phyloP scores from a whole-genome alignment of 2,329 filamentous ascomycete genomes.

The Teratosphaeria pseudoeucalypti region DNA sequence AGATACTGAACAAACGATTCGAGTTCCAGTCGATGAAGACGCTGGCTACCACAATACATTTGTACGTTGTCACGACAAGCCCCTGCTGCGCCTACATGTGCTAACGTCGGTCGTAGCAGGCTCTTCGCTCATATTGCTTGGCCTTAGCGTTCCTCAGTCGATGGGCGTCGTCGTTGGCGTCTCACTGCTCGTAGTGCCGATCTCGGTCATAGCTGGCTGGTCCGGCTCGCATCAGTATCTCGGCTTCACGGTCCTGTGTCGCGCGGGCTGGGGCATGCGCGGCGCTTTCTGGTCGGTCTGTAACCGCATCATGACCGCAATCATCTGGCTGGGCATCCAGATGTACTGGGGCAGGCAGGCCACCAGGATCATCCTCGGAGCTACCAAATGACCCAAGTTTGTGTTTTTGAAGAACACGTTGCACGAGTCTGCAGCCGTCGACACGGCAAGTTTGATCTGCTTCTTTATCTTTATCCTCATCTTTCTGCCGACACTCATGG shows the following conservation, averaged over 20 bases:
- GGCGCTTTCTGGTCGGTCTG: constrained; percentile 16
- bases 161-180: constrained; percentile 26
- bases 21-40: background rate
- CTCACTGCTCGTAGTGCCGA: constrained; percentile 23
- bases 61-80: background rate
- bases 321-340: constrained; percentile 16
- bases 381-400: constrained; percentile 5
- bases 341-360: constrained; percentile 12
- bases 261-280: constrained; percentile 13
- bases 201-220: constrained; percentile 27
- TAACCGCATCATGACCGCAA: constrained; percentile 15
- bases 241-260: constrained; percentile 25
- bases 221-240: constrained; percentile 26
- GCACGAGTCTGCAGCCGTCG: constrained; percentile 7
- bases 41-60: background rate
- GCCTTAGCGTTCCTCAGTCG: constrained; percentile 1
- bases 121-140: background rate
- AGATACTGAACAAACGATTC: background rate
- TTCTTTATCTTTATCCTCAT: background rate
- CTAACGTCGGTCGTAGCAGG: background rate
- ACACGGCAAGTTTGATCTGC: constrained; percentile 6
- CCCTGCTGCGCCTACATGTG: background rate
- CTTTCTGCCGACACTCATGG: background rate
- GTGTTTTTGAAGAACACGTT: constrained; percentile 7
- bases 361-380: constrained; percentile 10